Evolutionary conservation across 169 alveolate species (phyloP), one percentile per base, ranked within the genome.

Genomic region (Haemoproteus tartakovskyi): DNA sequence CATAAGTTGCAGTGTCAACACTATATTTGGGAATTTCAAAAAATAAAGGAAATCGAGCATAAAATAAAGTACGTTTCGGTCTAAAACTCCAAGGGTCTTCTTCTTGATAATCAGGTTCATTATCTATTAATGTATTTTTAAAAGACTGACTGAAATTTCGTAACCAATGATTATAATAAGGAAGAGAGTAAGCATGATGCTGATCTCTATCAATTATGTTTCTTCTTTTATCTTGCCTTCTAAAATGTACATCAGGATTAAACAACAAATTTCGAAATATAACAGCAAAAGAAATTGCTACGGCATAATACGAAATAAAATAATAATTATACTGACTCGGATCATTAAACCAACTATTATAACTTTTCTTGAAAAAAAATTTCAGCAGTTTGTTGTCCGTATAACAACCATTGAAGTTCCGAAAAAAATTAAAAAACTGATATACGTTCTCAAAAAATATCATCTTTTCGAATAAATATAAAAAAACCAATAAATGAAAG

Each of bases 251-350:
- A 37, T 74, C 84, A 8, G 84, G 84, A 50, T 74, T 74, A 60
- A 56, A 74, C 14, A 74, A 33, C 40, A 74, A 21, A 33, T 74
- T n/a, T 2, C 84, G 67, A 51, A 74, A 43, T 21, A 74, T 3
- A 24, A 74, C 61, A 14, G 62, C 29, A 4, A 43, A 5, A 0
- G 84, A 54, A 19, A 74, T 45, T 30, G 84, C 84, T 48, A 56
- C 78, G 12, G 84, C 74, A 74, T 56, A 74, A 56, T 74, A 79
- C 9, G 90, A 78, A 48, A 88, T 62, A 64, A 80, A 79, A 51
- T 86, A 88, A 50, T 88, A 88, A 47, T 79, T 87, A 80, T 88
- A 88, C 41, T 85, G 91, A 33, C 89, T 88, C 24, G 93, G 87
- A 36, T 88, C 93, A 62, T 88, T 88, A 67, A 62, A 88, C 93